Percentiles rank a stretch among this genome's conserved stretches.
Conservation (phyloP, 2,329 filamentous ascomycete species). For the Colletotrichum melonis region DNA sequence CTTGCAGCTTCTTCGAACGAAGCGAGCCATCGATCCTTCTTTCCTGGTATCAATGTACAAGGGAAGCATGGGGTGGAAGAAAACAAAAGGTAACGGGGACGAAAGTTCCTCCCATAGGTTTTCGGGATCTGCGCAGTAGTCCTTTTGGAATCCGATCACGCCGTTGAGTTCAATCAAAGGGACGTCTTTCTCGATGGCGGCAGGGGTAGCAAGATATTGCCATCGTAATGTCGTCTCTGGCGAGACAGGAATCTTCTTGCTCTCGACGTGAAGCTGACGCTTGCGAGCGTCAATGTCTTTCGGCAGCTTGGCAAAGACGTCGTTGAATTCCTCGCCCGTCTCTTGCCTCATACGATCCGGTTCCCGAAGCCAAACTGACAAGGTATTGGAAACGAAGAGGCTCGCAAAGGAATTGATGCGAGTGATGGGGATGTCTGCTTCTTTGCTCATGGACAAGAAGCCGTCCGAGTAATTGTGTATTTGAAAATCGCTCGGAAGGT, state of each 20-base stretch:
- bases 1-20: constrained; percentile 90
- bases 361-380: constrained; percentile 84
- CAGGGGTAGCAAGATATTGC: constrained; percentile 70
- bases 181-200: constrained; percentile 66
- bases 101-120: constrained; percentile 77
- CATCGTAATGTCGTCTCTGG: constrained; percentile 73
- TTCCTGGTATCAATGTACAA: constrained; percentile 92
- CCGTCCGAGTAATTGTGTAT: constrained; percentile 78
- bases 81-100: constrained; percentile 78
- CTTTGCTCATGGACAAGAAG: constrained; percentile 80
- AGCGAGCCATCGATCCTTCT: constrained; percentile 88
- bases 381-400: constrained; percentile 77
- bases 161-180: constrained; percentile 80
- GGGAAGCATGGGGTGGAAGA: constrained; percentile 88
- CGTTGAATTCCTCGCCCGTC: constrained; percentile 71
- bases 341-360: constrained; percentile 75
- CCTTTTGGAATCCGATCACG: constrained; percentile 77
- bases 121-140: constrained; percentile 74
- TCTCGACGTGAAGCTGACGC: constrained; percentile 61
- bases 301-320: constrained; percentile 74
- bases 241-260: constrained; percentile 55
- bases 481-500: constrained; percentile 70
- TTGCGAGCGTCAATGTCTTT: constrained; percentile 55
- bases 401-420: constrained; percentile 83
- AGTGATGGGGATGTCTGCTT: constrained; percentile 67